These are phyloP conservation scores for Acacia crassicarpa DNA, from an alignment of 306 rosid genomes.

Conservation along the genomic window DNA sequence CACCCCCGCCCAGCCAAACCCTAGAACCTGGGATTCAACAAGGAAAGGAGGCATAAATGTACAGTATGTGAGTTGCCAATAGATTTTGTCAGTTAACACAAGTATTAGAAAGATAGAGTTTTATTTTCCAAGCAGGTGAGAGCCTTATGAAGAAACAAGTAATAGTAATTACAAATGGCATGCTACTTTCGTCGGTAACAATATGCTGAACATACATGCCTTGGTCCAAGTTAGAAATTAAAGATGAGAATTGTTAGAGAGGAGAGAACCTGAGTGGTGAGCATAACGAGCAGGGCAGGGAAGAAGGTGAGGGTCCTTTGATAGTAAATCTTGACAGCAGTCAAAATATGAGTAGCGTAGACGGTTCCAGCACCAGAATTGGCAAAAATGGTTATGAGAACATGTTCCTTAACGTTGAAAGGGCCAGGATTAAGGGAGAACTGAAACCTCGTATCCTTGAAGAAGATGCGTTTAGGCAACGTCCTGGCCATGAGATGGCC, in stretches of 20 bases:
- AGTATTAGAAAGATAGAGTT: not conserved
- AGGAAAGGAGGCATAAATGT: not conserved
- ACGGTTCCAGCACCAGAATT: conserved; percentile 72
- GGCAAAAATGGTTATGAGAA: conserved; percentile 83
- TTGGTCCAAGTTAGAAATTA: not conserved
- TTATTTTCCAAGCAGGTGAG: not conserved
- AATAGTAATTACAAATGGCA: not conserved
- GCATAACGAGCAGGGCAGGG: conserved; percentile 73
- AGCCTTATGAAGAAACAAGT: not conserved
- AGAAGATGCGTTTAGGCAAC: conserved; percentile 49
- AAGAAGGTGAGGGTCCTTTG: conserved; percentile 54
- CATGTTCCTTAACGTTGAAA: conserved; percentile 85
- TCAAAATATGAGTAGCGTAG: conserved; percentile 76
- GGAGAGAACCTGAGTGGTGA: conserved; percentile 76
- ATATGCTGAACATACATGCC: not conserved
- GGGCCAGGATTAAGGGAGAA: conserved; percentile 84
- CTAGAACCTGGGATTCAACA: conserved; percentile 41
- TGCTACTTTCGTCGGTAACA: not conserved
- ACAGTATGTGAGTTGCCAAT: not conserved
- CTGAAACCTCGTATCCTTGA: conserved; percentile 52
- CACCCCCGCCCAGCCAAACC: conserved; percentile 65
- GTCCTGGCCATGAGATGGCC: conserved; percentile 79
- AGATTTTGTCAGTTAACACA: not conserved
- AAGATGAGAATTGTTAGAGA: not conserved
- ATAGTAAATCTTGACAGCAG: conserved; percentile 73